phyloP scores from a whole-genome alignment of 2,329 filamentous ascomycete species.

The Rachicladosporium sp. region DNA sequence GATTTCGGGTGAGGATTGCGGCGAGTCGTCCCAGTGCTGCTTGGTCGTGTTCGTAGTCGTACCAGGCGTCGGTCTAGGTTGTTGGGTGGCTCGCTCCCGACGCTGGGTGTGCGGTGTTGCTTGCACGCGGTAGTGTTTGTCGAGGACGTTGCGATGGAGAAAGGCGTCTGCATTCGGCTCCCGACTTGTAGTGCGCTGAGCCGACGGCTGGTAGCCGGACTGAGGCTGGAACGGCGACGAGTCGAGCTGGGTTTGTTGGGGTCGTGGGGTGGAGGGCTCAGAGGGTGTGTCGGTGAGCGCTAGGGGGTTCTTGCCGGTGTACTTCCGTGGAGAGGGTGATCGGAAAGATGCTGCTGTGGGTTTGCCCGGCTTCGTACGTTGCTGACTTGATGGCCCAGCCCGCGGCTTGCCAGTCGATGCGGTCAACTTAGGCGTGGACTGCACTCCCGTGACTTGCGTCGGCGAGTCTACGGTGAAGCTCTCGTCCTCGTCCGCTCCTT shows the following conservation, averaged over 20 bases:
- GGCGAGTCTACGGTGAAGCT: constrained; percentile 57
- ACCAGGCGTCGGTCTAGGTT: constrained; percentile 11
- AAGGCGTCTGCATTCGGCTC: constrained; percentile 53
- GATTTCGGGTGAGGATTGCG: constrained; percentile 49
- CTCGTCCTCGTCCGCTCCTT: constrained; percentile 27
- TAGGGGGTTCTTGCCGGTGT: constrained; percentile 28
- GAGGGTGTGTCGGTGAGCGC: constrained; percentile 9
- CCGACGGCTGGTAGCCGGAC: constrained; percentile 23
- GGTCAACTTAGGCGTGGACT: constrained; percentile 48
- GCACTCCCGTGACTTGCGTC: constrained; percentile 31
- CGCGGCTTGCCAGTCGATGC: constrained; percentile 22
- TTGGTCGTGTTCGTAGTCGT: constrained; percentile 25
- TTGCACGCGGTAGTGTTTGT: constrained; percentile 90
- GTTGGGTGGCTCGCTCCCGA: constrained; percentile 10
- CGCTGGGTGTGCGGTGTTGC: constrained; percentile 60
- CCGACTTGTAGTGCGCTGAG: constrained; percentile 18
- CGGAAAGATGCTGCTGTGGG: constrained; percentile 12
- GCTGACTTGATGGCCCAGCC: constrained; percentile 1
- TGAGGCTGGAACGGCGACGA: constrained; percentile 41
- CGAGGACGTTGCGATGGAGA: constrained; percentile 69
- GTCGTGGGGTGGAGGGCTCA: constrained; percentile 18
- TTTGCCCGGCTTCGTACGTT: constrained; percentile 4
- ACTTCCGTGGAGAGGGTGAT: constrained; percentile 25
- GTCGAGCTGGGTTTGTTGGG: constrained; percentile 3
- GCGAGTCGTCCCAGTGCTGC: constrained; percentile 31